These are phyloP conservation scores for Lepraria neglecta DNA, from an alignment of 495 filamentous ascomycete genomes.

Conservation along the genomic window DNA sequence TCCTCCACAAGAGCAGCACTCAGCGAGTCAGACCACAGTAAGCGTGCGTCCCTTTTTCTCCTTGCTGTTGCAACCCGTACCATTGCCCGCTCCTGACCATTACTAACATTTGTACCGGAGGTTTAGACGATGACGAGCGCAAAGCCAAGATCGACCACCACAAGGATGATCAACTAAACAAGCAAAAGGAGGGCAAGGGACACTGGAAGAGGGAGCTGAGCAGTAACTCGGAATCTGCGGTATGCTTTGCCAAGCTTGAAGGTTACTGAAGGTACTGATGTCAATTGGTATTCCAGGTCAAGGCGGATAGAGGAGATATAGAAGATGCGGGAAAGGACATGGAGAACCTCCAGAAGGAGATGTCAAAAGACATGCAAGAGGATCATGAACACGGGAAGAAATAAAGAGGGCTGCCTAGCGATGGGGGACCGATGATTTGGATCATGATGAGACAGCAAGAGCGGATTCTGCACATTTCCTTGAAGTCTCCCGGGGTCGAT, in stretches of 20 bases:
- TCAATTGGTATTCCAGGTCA: conserved; percentile 42
- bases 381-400: conserved; percentile 23
- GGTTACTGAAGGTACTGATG: not conserved
- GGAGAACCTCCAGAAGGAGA: conserved; percentile 47
- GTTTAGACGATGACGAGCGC: conserved; percentile 39
- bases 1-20: conserved; percentile 16
- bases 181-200: conserved; percentile 66
- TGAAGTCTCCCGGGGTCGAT: not conserved
- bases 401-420: conserved; percentile 1
- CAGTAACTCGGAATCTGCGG: conserved; percentile 71
- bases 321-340: conserved; percentile 40
- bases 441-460: too few species aligned
- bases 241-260: conserved; percentile 34
- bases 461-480: not conserved
- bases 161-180: conserved; percentile 64
- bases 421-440: not conserved
- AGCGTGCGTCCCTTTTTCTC: conserved; percentile 18
- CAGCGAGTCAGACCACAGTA: conserved; percentile 30
- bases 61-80: not conserved
- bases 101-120: conserved; percentile 3
- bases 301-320: conserved; percentile 56
- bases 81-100: not conserved
- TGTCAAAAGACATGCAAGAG: conserved; percentile 28
- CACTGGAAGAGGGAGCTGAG: conserved; percentile 79
- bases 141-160: conserved; percentile 53